A percentile compares a stretch with the other conserved stretches of the same genome.
Conservation (phyloP, 1,284 basidiomycete species). For the Malassezia vespertilionis region DNA sequence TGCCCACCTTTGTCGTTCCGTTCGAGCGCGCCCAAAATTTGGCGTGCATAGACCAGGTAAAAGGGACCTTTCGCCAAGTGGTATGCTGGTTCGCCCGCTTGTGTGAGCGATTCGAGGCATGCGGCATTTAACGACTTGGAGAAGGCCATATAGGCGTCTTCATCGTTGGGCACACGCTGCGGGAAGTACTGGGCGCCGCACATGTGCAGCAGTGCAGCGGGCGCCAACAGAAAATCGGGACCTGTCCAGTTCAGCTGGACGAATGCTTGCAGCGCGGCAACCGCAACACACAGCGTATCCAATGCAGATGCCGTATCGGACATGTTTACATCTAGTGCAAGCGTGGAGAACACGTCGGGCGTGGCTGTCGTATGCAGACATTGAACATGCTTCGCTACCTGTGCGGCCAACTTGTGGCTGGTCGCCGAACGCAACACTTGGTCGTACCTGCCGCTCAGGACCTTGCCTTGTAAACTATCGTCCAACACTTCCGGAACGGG, state of each 20-base stretch:
- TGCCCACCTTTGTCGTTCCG: background rate
- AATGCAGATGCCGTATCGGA: too few species aligned
- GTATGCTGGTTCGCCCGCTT: conserved; percentile 86
- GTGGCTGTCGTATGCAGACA: background rate
- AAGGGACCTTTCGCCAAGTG: conserved; percentile 66
- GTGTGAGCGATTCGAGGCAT: conserved; percentile 66
- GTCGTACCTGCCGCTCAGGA: background rate
- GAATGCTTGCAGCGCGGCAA: conserved; percentile 77
- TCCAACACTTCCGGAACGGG: too few species aligned
- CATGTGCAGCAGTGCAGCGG: conserved; percentile 46
- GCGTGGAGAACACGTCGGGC: too few species aligned
- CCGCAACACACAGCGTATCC: conserved; percentile 55
- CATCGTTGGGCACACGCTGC: conserved; percentile 52
- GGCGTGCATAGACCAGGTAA: conserved; percentile 65
- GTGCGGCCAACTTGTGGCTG: background rate
- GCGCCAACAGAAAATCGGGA: conserved; percentile 56
- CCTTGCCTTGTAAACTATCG: too few species aligned
- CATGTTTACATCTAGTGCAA: too few species aligned
- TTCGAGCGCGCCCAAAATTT: conserved; percentile 56
- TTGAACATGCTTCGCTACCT: conserved; percentile 3
- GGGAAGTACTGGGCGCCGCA: conserved; percentile 46
- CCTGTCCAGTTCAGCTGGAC: conserved; percentile 95
- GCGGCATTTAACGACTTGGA: conserved; percentile 52
- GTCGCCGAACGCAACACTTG: background rate
- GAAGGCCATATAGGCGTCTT: conserved; percentile 23